These are phyloP conservation scores for Ceratocystis albifundus DNA, from an alignment of 2,329 filamentous ascomycete genomes.

Conservation along the genomic window DNA sequence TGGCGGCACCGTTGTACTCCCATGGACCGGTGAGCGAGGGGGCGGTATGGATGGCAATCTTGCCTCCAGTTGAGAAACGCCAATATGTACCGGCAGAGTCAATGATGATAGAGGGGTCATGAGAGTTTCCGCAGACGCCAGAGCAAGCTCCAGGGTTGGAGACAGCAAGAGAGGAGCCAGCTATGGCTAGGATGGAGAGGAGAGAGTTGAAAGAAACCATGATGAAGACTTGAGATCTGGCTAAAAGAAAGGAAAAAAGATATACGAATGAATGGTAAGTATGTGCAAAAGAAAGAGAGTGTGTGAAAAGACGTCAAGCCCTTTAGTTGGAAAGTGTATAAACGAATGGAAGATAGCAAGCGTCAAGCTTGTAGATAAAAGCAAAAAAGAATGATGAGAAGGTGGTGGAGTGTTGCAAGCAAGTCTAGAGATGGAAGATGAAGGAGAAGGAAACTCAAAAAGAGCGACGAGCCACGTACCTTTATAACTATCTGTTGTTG, in stretches of 20 bases:
- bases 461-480: neutral
- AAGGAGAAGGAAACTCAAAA: neutral
- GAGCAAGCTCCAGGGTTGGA: conserved; percentile 32
- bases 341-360: neutral
- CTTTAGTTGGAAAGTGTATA: neutral
- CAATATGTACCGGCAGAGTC: conserved; percentile 35
- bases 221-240: neutral
- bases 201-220: conserved; percentile 21
- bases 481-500: neutral
- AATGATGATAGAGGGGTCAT: conserved; percentile 34
- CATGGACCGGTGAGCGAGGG: conserved; percentile 34
- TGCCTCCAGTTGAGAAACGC: conserved; percentile 34
- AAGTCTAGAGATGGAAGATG: neutral
- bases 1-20: conserved; percentile 34
- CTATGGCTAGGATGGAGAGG: conserved; percentile 18
- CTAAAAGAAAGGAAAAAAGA: neutral
- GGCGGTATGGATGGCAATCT: conserved; percentile 34
- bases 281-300: neutral
- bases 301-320: conserved; percentile 5
- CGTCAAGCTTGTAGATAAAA: neutral
- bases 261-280: neutral
- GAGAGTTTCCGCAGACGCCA: conserved; percentile 31
- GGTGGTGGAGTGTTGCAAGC: neutral
- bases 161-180: conserved; percentile 23
- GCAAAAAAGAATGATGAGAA: neutral